These are phyloP conservation scores for Xylaria sp. DNA, from an alignment of 495 filamentous ascomycete species.

Conservation along the genomic window DNA sequence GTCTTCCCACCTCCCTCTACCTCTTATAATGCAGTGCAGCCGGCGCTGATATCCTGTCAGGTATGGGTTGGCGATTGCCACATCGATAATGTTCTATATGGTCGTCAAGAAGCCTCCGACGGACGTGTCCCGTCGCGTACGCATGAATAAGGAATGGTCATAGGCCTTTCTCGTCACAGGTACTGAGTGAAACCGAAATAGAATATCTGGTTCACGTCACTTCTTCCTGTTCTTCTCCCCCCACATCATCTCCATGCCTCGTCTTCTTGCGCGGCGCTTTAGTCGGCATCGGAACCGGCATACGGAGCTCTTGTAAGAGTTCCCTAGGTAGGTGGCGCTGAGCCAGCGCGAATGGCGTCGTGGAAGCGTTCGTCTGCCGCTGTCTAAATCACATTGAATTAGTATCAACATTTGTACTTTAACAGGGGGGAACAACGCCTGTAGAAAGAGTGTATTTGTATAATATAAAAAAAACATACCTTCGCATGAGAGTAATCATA, in stretches of 20 bases:
- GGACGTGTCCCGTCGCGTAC: conserved; percentile 74
- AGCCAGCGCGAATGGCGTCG: conserved; percentile 81
- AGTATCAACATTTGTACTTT: conserved; percentile 35
- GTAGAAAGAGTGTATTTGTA: conserved; percentile 36
- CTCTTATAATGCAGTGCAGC: conserved; percentile 19
- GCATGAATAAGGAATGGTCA: conserved; percentile 83
- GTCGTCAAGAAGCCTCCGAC: conserved; percentile 83
- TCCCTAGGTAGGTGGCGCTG: conserved; percentile 83
- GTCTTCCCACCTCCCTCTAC: conserved; percentile 32
- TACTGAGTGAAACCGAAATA: neutral
- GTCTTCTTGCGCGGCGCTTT: conserved; percentile 40
- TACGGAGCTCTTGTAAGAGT: conserved; percentile 79
- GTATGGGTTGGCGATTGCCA: conserved; percentile 88
- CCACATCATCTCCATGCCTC: conserved; percentile 42
- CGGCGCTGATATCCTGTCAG: conserved; percentile 51
- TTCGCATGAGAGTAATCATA: conserved; percentile 79
- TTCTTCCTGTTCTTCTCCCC: conserved; percentile 50
- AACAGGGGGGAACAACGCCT: conserved; percentile 25
- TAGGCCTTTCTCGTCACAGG: conserved; percentile 29
- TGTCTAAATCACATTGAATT: conserved; percentile 66
- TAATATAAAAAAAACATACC: conserved; percentile 61
- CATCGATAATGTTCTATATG: conserved; percentile 94
- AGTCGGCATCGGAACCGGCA: conserved; percentile 60
- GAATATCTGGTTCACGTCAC: conserved; percentile 30
- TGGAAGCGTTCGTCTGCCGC: conserved; percentile 73